These are phyloP conservation scores for Zoysia pacifica DNA, from an alignment of 176 grass and related monocot genomes.

Conservation along the genomic window DNA sequence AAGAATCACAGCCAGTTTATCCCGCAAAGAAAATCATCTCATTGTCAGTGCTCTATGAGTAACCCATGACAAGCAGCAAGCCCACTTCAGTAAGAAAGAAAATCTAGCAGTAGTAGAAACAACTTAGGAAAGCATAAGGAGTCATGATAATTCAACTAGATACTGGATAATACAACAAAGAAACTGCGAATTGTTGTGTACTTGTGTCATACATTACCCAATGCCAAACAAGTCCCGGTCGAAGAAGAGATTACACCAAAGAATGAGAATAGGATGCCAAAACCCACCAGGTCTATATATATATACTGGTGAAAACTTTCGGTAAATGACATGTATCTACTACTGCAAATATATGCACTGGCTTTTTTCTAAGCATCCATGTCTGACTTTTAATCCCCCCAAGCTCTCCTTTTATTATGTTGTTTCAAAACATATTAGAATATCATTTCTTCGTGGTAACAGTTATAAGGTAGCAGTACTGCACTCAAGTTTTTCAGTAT, in stretches of 20 bases:
- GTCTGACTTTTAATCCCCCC: conserved; percentile 5
- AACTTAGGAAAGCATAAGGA: conserved; percentile 20
- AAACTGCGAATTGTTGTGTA: conserved; percentile 7
- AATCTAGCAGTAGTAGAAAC: conserved; percentile 45
- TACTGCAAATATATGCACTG: background rate
- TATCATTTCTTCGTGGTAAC: background rate
- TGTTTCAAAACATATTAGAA: conserved; percentile 11
- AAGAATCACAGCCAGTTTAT: background rate
- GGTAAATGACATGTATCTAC: conserved; percentile 35
- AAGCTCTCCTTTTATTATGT: background rate
- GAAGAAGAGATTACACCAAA: conserved; percentile 87
- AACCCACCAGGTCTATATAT: conserved; percentile 79
- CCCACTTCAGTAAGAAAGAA: conserved; percentile 62
- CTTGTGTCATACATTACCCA: conserved; percentile 87
- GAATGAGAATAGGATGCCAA: conserved; percentile 89
- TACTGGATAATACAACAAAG: conserved; percentile 29
- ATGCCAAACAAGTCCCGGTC: conserved; percentile 92
- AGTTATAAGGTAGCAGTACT: conserved; percentile 3
- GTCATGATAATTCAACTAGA: conserved; percentile 24
- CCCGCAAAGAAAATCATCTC: background rate
- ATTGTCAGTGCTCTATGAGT: background rate
- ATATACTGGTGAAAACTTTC: conserved; percentile 12
- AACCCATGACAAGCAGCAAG: conserved; percentile 44
- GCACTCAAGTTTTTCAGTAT: conserved; percentile 8
- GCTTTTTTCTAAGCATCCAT: conserved; percentile 11